Evolutionary conservation across 768 basidiomycete species (phyloP).

Genomic region (Suillus luteus): DNA sequence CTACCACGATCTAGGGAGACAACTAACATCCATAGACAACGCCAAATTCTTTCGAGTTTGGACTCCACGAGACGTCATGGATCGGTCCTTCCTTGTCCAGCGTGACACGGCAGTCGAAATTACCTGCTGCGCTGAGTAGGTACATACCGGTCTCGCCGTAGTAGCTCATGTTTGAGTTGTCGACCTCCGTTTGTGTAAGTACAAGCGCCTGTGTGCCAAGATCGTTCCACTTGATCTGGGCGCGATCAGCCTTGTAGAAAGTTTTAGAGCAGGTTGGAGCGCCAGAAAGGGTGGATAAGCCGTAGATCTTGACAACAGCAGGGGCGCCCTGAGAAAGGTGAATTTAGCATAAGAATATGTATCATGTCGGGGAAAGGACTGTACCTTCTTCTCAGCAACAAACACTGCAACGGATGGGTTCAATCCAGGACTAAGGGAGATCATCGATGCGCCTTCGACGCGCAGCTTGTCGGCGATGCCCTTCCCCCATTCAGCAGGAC

Average conservation of each 20-base stretch:
- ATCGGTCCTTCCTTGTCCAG: constrained; percentile 97
- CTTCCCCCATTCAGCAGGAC: constrained; percentile 77
- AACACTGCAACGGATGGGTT: constrained; percentile 83
- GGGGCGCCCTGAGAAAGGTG: constrained; percentile 67
- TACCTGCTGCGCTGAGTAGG: constrained; percentile 78
- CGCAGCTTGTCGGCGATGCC: constrained; percentile 81
- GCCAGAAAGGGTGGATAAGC: constrained; percentile 58
- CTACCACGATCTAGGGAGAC: not conserved
- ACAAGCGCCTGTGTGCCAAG: constrained; percentile 91
- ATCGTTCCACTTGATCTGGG: constrained; percentile 94
- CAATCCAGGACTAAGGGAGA: constrained; percentile 78
- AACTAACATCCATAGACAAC: constrained; percentile 94
- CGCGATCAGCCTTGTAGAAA: constrained; percentile 91
- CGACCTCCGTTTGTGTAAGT: constrained; percentile 94
- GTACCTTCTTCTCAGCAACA: constrained; percentile 3
- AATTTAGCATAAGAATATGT: constrained; percentile 7
- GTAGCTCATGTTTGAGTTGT: constrained; percentile 96
- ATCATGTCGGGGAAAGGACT: not conserved
- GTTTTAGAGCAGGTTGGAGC: constrained; percentile 85
- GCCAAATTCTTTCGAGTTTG: constrained; percentile 94
- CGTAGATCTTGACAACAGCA: constrained; percentile 83
- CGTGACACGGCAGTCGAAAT: constrained; percentile 87
- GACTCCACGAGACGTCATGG: constrained; percentile 95
- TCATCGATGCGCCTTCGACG: constrained; percentile 78
- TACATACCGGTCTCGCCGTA: constrained; percentile 93